Conservation (phyloP, 805 yeast genomes). For the Lachancea sp. region DNA sequence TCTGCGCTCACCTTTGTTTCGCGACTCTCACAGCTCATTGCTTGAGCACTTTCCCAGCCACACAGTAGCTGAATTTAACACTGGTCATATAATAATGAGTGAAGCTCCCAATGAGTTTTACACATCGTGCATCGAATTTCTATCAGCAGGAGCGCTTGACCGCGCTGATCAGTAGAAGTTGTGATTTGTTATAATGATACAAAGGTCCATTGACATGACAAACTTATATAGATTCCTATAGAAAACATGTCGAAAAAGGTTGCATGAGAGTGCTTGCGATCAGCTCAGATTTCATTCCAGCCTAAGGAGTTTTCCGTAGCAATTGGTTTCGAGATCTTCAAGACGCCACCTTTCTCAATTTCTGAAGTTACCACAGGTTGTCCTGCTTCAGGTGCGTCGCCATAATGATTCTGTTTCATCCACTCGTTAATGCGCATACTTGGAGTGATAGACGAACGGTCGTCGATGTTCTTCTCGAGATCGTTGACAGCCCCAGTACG, state of each 20-base stretch:
- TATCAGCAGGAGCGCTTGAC: not conserved
- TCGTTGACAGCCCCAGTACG: conserved; percentile 3
- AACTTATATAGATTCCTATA: not conserved
- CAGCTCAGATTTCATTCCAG: conserved; percentile 40
- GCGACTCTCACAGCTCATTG: conserved; percentile 23
- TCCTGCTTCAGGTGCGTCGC: conserved; percentile 15
- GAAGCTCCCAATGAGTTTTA: conserved; percentile 23
- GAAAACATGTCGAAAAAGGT: too few species aligned
- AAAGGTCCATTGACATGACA: not conserved
- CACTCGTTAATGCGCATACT: conserved; percentile 28
- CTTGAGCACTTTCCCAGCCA: conserved; percentile 22
- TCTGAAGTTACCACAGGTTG: conserved; percentile 13
- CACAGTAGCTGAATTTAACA: conserved; percentile 21
- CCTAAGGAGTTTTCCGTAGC: conserved; percentile 68
- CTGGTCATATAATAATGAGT: conserved; percentile 28
- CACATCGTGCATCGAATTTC: not conserved
- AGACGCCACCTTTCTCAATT: conserved; percentile 11
- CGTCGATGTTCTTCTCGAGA: conserved; percentile 9
- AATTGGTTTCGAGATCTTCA: conserved; percentile 59
- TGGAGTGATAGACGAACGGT: conserved; percentile 22
- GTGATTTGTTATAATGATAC: not conserved
- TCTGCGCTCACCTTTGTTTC: conserved; percentile 37
- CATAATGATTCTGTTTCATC: conserved; percentile 28
- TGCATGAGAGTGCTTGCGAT: too few species aligned
- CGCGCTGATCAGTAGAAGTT: too few species aligned